Evolutionary conservation across 176 grass and related monocot species (phyloP), one percentile per base, ranked within the genome.

Genomic region (Lolium rigidum): DNA sequence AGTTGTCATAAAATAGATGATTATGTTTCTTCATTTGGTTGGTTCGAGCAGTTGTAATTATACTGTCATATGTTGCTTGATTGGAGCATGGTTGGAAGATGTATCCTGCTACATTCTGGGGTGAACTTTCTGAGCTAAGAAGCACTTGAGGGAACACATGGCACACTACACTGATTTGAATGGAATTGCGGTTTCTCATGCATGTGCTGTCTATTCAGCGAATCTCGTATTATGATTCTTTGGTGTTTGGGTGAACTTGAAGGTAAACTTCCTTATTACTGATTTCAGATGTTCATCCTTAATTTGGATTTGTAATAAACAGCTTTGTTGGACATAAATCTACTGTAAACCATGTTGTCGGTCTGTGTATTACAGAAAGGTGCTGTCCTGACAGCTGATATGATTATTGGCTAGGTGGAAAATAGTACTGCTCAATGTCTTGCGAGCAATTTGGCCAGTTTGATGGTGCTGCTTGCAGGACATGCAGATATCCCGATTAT

Each of bases 351-450:
- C 20, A 65, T 65, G 80, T 39, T 46, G 13, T 39, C 41, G 9
- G 16, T 80, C 55, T 18, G 15, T 52, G 2, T 87, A 51, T 9
- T 61, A 26, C 68, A 41, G 44, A 80, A 87, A 73, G 48, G 4
- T 7, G 13, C 26, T 86, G 3, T 14, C 22, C 56, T 35, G 10
- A 57, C 46, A 66, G 31, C 15, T 28, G 48, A 46, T 57, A 37
- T 43, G 21, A 38, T 69, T 80, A 49, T 60, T 80, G 18, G 9
- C 18, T 31, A 15, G 31, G 28, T 25, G 44, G 20, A 61, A 39
- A 6, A 38, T 25, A 61, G 2, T 20, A 2, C 39, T 63, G 11
- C 11, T 2, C 9, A 50, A 74, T 20, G 12, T 52, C 35, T 43
- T 9, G 14, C 1, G 7, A 54, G 14, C 20, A 54, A 64, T 63